Evolutionary conservation across 106 monocot genomes (phyloP), one percentile per base, ranked within the genome.

Genomic region (Allium cepa): DNA sequence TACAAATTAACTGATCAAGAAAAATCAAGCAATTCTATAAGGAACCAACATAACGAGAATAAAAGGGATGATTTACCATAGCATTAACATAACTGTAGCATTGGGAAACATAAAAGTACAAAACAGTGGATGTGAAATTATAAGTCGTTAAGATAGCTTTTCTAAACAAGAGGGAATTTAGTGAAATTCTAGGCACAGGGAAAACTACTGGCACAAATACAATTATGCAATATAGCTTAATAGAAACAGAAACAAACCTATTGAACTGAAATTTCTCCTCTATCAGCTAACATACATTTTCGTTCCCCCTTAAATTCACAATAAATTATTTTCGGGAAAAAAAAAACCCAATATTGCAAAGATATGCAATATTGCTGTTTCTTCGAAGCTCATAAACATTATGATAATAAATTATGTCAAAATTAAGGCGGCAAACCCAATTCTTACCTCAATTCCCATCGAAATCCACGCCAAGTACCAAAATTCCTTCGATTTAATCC

Each of bases 381-480:
- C 62, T 46, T 45, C 28, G 14, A 26, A 27, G 15, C 28, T 8
- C 49, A 64, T 17, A 47, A 49, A 49, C 10, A 4, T 0, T 16
- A 64, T 46, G n/a, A 13, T 55, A 47, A 11, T 6, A 46, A 7
- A 49, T 49, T 47, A 16, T 16, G 47, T 1, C 10, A n/a, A 47
- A 66, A 3, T 8, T 51, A 7, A 15, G 52, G 46, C 49, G 68
- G 52, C 17, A 52, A 53, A 3, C 56, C 13, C 36, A 53, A 45
- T 1, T 26, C n/a, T 68, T 68, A 68, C 68, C 68, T 68, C 56
- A 45, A 68, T 55, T 56, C 46, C 68, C 53, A 66, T 52, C 28
- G 26, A 66, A 66, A 66, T 26, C 52, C 51, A 64, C 64, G 50
- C 66, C 22, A 50, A 66, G 11, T 5, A 9, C 51, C 17, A 61